Conservation (phyloP, 2,329 filamentous ascomycete genomes). For the Diaporthe citriasiana region DNA sequence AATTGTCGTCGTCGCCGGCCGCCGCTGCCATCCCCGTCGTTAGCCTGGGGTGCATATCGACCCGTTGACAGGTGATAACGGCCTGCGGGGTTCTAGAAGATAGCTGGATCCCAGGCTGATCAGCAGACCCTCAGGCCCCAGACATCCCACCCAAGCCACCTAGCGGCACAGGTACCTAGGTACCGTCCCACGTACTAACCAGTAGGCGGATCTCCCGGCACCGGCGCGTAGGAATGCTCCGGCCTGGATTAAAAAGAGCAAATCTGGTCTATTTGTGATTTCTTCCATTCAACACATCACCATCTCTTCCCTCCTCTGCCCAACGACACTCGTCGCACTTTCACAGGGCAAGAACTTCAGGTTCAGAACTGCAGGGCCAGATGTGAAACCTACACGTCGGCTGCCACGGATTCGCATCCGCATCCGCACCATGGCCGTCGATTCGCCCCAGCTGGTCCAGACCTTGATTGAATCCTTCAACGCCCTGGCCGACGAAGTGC, state of each 20-base stretch:
- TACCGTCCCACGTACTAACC: neutral
- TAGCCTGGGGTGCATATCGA: constrained; percentile 28
- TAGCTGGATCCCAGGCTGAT: constrained; percentile 12
- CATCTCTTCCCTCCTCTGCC: neutral
- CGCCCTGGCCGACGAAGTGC: constrained; percentile 75
- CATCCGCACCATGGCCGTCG: constrained; percentile 53
- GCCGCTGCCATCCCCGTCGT: constrained; percentile 16
- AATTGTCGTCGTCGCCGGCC: constrained; percentile 10
- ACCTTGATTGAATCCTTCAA: constrained; percentile 75
- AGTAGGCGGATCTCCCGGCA: constrained; percentile 21
- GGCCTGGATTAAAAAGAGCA: constrained; percentile 23
- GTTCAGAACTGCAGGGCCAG: constrained; percentile 27
- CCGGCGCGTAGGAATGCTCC: constrained; percentile 8
- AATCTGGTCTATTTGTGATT: neutral
- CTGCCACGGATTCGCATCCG: constrained; percentile 29
- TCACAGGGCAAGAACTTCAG: neutral
- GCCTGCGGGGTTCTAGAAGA: constrained; percentile 17
- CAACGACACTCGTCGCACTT: constrained; percentile 11
- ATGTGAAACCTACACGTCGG: constrained; percentile 33
- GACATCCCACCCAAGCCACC: neutral
- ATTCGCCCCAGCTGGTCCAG: constrained; percentile 62
- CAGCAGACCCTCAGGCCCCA: constrained; percentile 27
- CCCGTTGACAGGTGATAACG: constrained; percentile 29
- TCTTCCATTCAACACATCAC: neutral
- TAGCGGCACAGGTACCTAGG: constrained; percentile 18